Evolutionary conservation across 257 asterid species (phyloP).

Genomic region (Fraxinus pennsylvanica): DNA sequence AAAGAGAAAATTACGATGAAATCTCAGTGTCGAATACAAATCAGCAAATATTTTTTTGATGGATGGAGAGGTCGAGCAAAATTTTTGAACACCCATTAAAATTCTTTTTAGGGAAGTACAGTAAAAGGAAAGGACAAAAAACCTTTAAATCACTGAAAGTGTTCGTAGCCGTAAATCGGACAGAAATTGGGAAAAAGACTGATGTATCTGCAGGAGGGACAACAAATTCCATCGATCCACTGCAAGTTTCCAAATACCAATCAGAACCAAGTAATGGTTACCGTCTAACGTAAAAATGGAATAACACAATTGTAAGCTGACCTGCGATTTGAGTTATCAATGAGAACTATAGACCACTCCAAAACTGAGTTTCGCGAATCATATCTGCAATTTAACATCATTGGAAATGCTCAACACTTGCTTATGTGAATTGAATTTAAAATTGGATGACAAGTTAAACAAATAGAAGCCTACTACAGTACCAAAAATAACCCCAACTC

Average conservation of each 20-base stretch:
- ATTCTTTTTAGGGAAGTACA: background rate
- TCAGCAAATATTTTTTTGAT: background rate
- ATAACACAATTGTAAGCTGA: constrained; percentile 33
- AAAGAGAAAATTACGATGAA: background rate
- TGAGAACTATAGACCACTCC: constrained; percentile 88
- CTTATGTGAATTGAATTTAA: constrained; percentile 9
- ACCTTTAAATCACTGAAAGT: constrained; percentile 89
- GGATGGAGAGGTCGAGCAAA: background rate
- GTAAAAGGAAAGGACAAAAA: constrained; percentile 16
- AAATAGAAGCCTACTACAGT: background rate
- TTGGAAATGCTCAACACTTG: constrained; percentile 10
- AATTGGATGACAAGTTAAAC: constrained; percentile 20
- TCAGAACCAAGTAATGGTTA: constrained; percentile 23
- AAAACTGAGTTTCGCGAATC: constrained; percentile 77
- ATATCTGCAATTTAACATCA: constrained; percentile 50
- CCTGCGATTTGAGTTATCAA: constrained; percentile 95
- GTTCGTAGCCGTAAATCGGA: constrained; percentile 63
- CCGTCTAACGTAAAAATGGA: constrained; percentile 2
- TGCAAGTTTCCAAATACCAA: constrained; percentile 41
- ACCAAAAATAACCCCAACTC: background rate
- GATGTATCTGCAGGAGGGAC: constrained; percentile 80
- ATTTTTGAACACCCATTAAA: background rate
- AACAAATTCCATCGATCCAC: constrained; percentile 90
- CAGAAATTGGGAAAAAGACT: constrained; percentile 81
- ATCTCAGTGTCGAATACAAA: background rate